phyloP scores from a whole-genome alignment of 2,329 filamentous ascomycete genomes.

The Boeremia lycopersici region DNA sequence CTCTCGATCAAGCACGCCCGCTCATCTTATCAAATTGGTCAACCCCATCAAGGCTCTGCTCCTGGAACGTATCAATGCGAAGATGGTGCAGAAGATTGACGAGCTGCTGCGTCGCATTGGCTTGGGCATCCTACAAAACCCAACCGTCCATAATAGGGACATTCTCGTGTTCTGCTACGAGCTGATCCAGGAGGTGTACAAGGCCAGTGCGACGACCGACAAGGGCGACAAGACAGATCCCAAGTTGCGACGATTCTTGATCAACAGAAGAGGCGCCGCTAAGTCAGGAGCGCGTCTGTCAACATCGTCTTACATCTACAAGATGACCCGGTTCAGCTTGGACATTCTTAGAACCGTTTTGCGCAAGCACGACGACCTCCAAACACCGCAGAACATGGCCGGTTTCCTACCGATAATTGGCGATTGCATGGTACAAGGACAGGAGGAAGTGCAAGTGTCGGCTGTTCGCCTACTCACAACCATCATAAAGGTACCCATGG shows the following conservation, averaged over 20 bases:
- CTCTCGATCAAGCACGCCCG: conserved; percentile 79
- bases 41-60: conserved; percentile 79
- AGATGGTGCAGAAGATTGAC: conserved; percentile 87
- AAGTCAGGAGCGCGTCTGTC: conserved; percentile 73
- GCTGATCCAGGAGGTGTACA: conserved; percentile 85
- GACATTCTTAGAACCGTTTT: conserved; percentile 86
- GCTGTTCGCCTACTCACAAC: conserved; percentile 84
- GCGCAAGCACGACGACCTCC: conserved; percentile 81
- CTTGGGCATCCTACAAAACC: conserved; percentile 81
- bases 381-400: conserved; percentile 77
- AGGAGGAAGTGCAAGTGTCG: conserved; percentile 92
- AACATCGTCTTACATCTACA: conserved; percentile 82
- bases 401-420: conserved; percentile 90
- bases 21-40: conserved; percentile 74
- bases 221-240: conserved; percentile 36
- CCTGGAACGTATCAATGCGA: conserved; percentile 81
- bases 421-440: conserved; percentile 79
- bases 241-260: conserved; percentile 72
- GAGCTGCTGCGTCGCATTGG: conserved; percentile 83
- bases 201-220: conserved; percentile 58
- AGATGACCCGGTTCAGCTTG: conserved; percentile 84
- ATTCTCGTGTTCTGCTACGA: conserved; percentile 95
- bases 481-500: conserved; percentile 82
- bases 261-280: conserved; percentile 77
- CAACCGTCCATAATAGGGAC: conserved; percentile 76